Evolutionary conservation across 495 filamentous ascomycete species (phyloP).

Genomic region (Amphirosellinia nigrospora): DNA sequence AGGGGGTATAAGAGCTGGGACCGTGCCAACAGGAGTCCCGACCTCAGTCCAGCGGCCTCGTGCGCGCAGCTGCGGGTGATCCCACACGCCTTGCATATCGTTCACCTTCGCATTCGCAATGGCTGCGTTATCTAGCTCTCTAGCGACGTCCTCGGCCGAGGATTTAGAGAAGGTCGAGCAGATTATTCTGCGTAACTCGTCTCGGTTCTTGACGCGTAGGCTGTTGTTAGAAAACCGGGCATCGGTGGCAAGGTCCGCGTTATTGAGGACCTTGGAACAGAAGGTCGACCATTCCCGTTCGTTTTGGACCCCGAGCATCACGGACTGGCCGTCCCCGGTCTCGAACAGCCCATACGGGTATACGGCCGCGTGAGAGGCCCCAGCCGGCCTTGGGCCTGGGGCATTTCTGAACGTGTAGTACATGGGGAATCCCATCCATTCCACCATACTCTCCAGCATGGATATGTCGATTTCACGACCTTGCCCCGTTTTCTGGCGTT

Average conservation of each 20-base stretch:
- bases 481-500: constrained; percentile 50
- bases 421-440: constrained; percentile 63
- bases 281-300: constrained; percentile 59
- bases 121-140: not conserved
- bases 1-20: constrained; percentile 53
- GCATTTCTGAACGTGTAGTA: constrained; percentile 56
- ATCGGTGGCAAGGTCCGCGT: not conserved
- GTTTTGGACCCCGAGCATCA: constrained; percentile 63
- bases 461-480: constrained; percentile 58
- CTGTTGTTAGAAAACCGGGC: not conserved
- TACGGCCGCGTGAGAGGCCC: constrained; percentile 57
- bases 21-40: constrained; percentile 44
- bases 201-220: not conserved
- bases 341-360: constrained; percentile 62
- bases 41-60: constrained; percentile 55
- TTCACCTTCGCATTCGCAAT: constrained; percentile 60
- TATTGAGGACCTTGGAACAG: constrained; percentile 43
- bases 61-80: constrained; percentile 55
- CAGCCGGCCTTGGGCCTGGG: constrained; percentile 47
- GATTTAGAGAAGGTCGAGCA: not conserved
- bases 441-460: constrained; percentile 61
- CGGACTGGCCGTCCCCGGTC: constrained; percentile 50
- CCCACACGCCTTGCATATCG: constrained; percentile 58
- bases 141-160: not conserved
- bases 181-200: not conserved